phyloP scores from a whole-genome alignment of 495 filamentous ascomycete genomes.

The Penicillium antarcticum region DNA sequence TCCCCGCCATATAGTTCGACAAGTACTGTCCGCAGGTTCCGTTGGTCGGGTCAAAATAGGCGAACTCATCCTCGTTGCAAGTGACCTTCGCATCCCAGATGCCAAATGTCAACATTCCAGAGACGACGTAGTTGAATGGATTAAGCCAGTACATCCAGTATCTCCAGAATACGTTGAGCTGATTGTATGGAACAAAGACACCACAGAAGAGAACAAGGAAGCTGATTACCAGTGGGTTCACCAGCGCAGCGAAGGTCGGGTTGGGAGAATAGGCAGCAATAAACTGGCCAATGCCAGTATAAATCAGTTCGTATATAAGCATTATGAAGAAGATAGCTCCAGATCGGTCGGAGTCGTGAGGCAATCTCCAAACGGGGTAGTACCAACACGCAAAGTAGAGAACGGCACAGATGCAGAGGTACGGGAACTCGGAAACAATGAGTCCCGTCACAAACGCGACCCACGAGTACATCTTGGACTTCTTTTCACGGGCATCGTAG shows the following conservation, averaged over 20 bases:
- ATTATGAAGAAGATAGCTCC: conserved; percentile 54
- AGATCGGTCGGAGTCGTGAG: conserved; percentile 35
- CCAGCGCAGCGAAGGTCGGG: conserved; percentile 51
- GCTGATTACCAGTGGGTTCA: conserved; percentile 53
- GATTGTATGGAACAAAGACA: conserved; percentile 35
- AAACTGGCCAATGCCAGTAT: conserved; percentile 59
- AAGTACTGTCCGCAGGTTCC: conserved; percentile 60
- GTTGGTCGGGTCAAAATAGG: conserved; percentile 51
- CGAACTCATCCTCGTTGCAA: conserved; percentile 57
- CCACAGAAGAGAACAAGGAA: conserved; percentile 54
- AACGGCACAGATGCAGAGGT: conserved; percentile 46
- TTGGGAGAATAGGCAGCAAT: conserved; percentile 56
- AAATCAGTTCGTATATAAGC: conserved; percentile 52
- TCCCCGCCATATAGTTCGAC: conserved; percentile 39
- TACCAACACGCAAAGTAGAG: conserved; percentile 53
- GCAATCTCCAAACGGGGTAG: conserved; percentile 37
- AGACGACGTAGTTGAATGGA: conserved; percentile 68
- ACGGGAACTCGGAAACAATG: conserved; percentile 52
- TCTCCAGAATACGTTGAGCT: conserved; percentile 57
- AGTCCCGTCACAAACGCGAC: conserved; percentile 47
- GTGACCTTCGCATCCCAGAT: conserved; percentile 54
- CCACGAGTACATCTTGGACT: conserved; percentile 54
- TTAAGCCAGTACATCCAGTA: conserved; percentile 78
- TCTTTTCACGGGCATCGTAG: conserved; percentile 51
- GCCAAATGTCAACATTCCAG: conserved; percentile 54